Evolutionary conservation across 139 green algal genomes (phyloP).

Genomic region (Haematococcus sp.): DNA sequence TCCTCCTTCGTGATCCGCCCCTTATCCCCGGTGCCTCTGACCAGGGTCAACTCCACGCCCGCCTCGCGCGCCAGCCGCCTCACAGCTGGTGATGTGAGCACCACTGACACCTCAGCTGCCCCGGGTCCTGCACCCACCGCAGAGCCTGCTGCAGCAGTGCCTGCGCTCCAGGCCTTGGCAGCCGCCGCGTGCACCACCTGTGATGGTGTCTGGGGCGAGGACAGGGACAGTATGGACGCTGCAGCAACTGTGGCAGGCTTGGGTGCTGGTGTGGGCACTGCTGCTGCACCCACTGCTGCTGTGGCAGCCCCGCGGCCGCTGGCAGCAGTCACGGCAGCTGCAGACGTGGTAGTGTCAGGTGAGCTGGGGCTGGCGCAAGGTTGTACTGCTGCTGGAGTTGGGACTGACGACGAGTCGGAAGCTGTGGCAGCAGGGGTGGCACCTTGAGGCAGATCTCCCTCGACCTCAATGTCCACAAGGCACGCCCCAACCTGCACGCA

Average conservation of each 20-base stretch:
- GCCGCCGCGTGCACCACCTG: neutral
- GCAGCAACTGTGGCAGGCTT: too few relatives aligned
- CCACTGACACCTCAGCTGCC: neutral
- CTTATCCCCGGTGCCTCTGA: conserved; percentile 57
- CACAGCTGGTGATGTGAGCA: conserved; percentile 69
- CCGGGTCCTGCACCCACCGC: neutral
- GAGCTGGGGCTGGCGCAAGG: too few relatives aligned
- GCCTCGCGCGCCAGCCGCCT: conserved; percentile 70
- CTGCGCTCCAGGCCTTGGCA: neutral
- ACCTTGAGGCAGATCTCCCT: neutral
- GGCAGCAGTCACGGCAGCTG: too few relatives aligned
- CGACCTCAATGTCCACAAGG: conserved; percentile 10
- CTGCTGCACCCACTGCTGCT: too few relatives aligned
- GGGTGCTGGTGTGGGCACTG: too few relatives aligned
- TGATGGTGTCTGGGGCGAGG: neutral
- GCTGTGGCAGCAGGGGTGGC: neutral
- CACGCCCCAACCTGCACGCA: conserved; percentile 71
- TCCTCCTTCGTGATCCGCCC: conserved; percentile 75
- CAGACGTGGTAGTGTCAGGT: too few relatives aligned
- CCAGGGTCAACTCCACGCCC: conserved; percentile 50
- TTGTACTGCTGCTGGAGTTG: conserved; percentile 6
- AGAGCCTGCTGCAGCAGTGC: neutral
- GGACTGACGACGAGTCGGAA: too few relatives aligned
- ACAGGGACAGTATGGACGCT: too few relatives aligned
- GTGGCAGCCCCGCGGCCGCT: too few relatives aligned